Conservation (phyloP, 768 basidiomycete species). For the Collybiopsis confluens region DNA sequence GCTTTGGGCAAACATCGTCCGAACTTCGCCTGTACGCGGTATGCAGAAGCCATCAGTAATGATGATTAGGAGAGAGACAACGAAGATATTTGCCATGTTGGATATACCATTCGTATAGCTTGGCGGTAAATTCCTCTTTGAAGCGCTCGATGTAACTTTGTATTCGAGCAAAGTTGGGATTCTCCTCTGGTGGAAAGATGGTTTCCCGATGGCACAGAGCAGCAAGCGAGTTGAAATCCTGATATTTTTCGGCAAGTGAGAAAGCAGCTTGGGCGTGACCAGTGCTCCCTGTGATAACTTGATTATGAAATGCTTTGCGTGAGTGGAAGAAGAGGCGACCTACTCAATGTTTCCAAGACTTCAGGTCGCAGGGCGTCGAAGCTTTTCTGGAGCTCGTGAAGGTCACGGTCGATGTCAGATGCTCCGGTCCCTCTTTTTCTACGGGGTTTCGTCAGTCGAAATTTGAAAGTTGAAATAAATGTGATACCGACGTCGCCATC, state of each 20-base stretch:
- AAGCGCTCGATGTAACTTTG: constrained; percentile 73
- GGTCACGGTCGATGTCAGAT: constrained; percentile 49
- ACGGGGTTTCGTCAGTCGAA: background rate
- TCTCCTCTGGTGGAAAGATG: constrained; percentile 60
- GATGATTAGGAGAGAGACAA: background rate
- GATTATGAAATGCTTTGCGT: background rate
- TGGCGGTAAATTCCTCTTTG: constrained; percentile 79
- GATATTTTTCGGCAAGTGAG: constrained; percentile 78
- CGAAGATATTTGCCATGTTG: constrained; percentile 63
- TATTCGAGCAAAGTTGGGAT: constrained; percentile 59
- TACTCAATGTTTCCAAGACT: constrained; percentile 77
- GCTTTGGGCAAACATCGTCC: constrained; percentile 78
- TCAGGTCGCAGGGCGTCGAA: constrained; percentile 73
- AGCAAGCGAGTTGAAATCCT: constrained; percentile 82
- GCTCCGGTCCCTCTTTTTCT: constrained; percentile 46
- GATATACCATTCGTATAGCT: constrained; percentile 91
- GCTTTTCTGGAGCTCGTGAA: constrained; percentile 54
- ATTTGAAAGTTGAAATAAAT: background rate
- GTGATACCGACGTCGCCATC: constrained; percentile 48
- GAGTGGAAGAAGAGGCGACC: constrained; percentile 22
- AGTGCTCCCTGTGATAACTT: constrained; percentile 46
- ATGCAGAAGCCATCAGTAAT: no score
- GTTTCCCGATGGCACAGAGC: constrained; percentile 71
- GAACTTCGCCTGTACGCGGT: constrained; percentile 62
- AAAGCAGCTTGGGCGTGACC: constrained; percentile 72